Percentiles rank a stretch among this genome's conserved stretches.
Evolutionary conservation across 176 grass and related monocot genomes (phyloP).

Genomic region (Rhynchospora pubera): DNA sequence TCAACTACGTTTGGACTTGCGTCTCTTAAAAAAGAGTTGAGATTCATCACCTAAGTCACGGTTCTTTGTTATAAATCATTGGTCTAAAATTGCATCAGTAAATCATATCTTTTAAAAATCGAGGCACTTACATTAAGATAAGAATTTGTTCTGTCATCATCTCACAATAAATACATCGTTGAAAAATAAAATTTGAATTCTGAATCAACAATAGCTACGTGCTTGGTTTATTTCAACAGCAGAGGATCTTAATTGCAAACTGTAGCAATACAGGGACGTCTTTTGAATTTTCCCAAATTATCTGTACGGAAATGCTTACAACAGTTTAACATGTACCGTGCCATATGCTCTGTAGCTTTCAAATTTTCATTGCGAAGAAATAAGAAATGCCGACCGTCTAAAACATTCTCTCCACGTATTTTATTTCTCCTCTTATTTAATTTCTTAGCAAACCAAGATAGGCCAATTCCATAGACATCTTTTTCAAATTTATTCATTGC

Average conservation of each 20-base stretch:
- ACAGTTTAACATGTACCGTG: background rate
- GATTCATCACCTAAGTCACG: background rate
- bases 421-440: background rate
- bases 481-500: conserved; percentile 4
- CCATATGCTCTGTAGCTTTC: background rate
- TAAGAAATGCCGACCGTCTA: background rate
- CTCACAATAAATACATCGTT: background rate
- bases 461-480: background rate
- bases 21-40: background rate
- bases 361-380: background rate
- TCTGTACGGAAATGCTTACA: background rate
- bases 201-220: background rate
- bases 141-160: background rate
- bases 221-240: background rate
- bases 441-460: background rate
- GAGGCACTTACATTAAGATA: background rate
- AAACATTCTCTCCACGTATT: background rate
- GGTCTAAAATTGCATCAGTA: background rate
- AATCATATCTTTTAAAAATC: background rate
- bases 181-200: background rate
- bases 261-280: background rate
- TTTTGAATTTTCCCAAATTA: background rate
- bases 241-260: background rate
- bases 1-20: no score
- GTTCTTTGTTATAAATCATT: background rate